phyloP scores from a whole-genome alignment of 176 grass and related monocot genomes.

The Aechmea fasciata region DNA sequence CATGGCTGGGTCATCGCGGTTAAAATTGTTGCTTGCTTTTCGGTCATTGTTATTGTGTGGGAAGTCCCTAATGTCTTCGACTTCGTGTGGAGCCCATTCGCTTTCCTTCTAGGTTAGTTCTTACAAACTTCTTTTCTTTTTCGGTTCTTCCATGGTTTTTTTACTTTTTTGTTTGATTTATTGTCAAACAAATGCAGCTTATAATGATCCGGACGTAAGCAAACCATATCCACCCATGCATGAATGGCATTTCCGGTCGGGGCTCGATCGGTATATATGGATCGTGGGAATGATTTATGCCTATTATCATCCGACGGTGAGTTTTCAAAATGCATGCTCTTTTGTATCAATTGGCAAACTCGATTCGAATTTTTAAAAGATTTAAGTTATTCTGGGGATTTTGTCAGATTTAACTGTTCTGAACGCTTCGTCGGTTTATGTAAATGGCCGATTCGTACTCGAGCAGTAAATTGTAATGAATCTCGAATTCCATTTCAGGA shows the following conservation, averaged over 20 bases:
- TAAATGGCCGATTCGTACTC: too few relatives aligned
- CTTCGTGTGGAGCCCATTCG: slow-evolving; percentile 19
- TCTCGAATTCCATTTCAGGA: too few relatives aligned
- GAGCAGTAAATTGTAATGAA: too few relatives aligned
- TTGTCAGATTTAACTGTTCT: too few relatives aligned
- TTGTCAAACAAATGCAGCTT: slow-evolving; percentile 6
- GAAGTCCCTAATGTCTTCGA: slow-evolving; percentile 20
- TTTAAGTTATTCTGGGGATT: too few relatives aligned
- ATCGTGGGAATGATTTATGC: slow-evolving; percentile 28
- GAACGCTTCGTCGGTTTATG: too few relatives aligned
- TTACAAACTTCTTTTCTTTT: neutral
- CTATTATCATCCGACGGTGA: slow-evolving; percentile 18
- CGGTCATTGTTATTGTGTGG: slow-evolving; percentile 17
- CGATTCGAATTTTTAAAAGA: too few relatives aligned
- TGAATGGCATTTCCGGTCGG: slow-evolving; percentile 23
- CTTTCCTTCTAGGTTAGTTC: slow-evolving; percentile 23
- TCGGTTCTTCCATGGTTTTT: neutral
- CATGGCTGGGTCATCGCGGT: slow-evolving; percentile 18
- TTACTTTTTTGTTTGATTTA: neutral
- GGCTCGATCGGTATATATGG: slow-evolving; percentile 28
- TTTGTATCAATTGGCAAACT: too few relatives aligned
- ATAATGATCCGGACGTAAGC: slow-evolving; percentile 15
- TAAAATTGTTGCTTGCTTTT: slow-evolving; percentile 17
- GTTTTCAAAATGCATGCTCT: neutral
- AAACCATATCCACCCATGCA: slow-evolving; percentile 16